These are phyloP conservation scores for Chrysanthemum makinoi DNA, from an alignment of 129 eudicot genomes.

Conservation along the genomic window DNA sequence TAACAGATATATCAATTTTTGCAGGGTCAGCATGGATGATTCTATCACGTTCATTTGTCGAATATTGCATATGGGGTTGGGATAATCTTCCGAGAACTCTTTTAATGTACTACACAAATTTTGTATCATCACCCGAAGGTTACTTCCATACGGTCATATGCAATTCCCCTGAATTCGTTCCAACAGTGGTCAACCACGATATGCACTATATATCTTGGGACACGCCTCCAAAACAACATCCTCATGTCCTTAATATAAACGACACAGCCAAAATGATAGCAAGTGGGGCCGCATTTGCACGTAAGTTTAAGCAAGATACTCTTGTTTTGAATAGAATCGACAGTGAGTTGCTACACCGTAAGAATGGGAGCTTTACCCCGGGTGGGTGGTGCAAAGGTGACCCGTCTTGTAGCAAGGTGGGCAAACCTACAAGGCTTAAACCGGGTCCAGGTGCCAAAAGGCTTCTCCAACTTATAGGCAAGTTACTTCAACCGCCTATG, in stretches of 20 bases:
- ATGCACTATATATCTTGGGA: conserved; percentile 93
- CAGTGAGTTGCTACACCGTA: conserved; percentile 51
- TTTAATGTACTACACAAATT: conserved; percentile 88
- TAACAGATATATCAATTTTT: neutral
- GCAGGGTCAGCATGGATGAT: conserved; percentile 97
- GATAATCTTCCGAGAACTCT: conserved; percentile 89
- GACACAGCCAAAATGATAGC: conserved; percentile 65
- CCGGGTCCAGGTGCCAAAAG: conserved; percentile 76
- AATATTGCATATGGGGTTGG: conserved; percentile 90
- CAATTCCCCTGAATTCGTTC: conserved; percentile 62
- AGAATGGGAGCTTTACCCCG: conserved; percentile 71
- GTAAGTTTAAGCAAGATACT: conserved; percentile 62
- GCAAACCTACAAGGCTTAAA: conserved; percentile 50
- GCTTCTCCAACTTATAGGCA: conserved; percentile 57
- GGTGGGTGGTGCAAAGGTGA: conserved; percentile 89
- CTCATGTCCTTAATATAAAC: conserved; percentile 61
- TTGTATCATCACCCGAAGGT: conserved; percentile 88
- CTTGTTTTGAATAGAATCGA: conserved; percentile 68
- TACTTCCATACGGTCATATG: conserved; percentile 89
- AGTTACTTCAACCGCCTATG: conserved; percentile 41
- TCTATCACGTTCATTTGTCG: conserved; percentile 75
- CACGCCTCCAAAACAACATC: conserved; percentile 82
- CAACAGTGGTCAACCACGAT: conserved; percentile 77
- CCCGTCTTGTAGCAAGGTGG: conserved; percentile 65
- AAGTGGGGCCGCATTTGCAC: conserved; percentile 83